Conservation (phyloP, 192 early-diverging fungal genomes). For the Coemansia pectinata region DNA sequence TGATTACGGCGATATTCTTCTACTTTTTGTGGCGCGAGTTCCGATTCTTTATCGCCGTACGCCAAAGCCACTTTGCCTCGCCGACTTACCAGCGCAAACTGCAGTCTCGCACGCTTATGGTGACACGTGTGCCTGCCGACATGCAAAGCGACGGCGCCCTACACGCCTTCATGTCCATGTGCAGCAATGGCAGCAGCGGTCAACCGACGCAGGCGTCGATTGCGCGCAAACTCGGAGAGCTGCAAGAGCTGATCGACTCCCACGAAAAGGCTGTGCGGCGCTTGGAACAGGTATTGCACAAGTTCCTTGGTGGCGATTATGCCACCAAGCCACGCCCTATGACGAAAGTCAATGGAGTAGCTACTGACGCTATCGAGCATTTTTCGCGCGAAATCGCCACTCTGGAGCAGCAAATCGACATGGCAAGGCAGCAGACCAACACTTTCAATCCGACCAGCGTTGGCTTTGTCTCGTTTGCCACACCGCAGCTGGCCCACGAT, state of each 20-base stretch:
- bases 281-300: constrained; percentile 65
- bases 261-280: constrained; percentile 65
- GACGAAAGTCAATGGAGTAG: constrained; percentile 46
- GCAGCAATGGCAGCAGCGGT: constrained; percentile 29
- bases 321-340: constrained; percentile 37
- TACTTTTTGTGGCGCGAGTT: constrained; percentile 58
- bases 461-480: constrained; percentile 68
- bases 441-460: constrained; percentile 64
- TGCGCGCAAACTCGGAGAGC: constrained; percentile 63
- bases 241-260: constrained; percentile 66
- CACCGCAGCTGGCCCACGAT: constrained; percentile 54
- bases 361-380: constrained; percentile 72
- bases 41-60: constrained; percentile 54
- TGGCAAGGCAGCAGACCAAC: constrained; percentile 48
- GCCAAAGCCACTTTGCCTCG: constrained; percentile 61
- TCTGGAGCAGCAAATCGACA: constrained; percentile 59
- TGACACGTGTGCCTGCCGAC: constrained; percentile 61
- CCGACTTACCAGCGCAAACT: constrained; percentile 62
- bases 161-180: constrained; percentile 51
- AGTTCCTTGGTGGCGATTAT: constrained; percentile 50
- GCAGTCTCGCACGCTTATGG: constrained; percentile 68
- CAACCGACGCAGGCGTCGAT: constrained; percentile 61
- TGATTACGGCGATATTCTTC: constrained; percentile 60
- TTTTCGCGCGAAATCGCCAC: constrained; percentile 64
- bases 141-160: constrained; percentile 62